Evolutionary conservation across 1,139 yeast species (phyloP), one percentile per base, ranked within the genome.

Genomic region (Scheffersomyces cryptocercus): DNA sequence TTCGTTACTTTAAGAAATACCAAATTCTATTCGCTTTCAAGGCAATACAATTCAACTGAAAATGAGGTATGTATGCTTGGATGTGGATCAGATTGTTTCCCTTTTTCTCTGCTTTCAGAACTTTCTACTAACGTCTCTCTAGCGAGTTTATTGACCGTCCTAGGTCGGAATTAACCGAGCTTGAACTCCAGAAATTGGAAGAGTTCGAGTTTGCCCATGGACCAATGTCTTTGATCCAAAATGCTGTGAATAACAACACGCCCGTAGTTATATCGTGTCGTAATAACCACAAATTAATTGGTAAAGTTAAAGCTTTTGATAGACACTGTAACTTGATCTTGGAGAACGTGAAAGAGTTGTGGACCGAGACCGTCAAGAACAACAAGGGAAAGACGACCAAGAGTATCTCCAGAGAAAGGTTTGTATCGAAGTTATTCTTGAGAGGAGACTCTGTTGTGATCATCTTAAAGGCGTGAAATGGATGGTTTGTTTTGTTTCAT

Each of bases 391-490:
- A 86, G 57, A 82, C 81, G 53, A 85, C 87, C 36, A 82, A 84
- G 57, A 73, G 84, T 1, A 77, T 85, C 5, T 74, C 88, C 45
- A 83, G 84, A 56, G 99, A 95, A 62, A 69, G 99, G 54, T 93
- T 88, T 60, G 83, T 93, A 11, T 81, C 91, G 49, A 93, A 93
- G 66, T 74, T 93, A 81, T 95, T 93, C 59, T 72, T 93, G 42
- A 79, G 99, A 64, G 99, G 99, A 1, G 99, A 93, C 65, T 87
- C 97, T 0, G 96, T 93, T 28, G 88, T 93, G 46, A 84, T 93
- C 33, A 83, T 93, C 3, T 73, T 91, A 53, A 85, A 84, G 55
- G 74, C 74, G 4, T 67, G 51, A 42, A 13, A 11, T 4, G 16
- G 29, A 12, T 11, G 26, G 7, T 10, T 10, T 12, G 12, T 20